Conservation (phyloP, 2,329 filamentous ascomycete species). For the Alternaria postmessia region DNA sequence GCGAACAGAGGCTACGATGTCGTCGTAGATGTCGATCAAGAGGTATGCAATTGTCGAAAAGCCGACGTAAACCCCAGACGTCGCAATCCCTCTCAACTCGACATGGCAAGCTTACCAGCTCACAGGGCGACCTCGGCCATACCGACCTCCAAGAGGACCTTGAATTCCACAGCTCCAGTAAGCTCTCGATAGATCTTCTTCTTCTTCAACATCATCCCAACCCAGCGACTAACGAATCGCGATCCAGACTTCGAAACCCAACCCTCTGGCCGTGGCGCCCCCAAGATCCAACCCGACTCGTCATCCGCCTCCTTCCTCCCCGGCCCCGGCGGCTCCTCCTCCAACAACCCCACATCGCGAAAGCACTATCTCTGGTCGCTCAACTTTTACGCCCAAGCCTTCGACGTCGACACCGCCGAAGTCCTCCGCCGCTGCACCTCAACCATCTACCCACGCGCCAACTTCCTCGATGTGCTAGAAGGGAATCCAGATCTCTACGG, state of each 20-base stretch:
- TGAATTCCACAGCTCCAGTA: slow-evolving; percentile 93
- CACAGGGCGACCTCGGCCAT: slow-evolving; percentile 92
- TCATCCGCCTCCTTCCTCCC: slow-evolving; percentile 50
- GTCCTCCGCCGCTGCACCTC: slow-evolving; percentile 87
- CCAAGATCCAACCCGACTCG: slow-evolving; percentile 56
- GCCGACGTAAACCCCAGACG: background rate
- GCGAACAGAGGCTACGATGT: slow-evolving; percentile 93
- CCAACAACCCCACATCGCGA: slow-evolving; percentile 30
- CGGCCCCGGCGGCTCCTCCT: slow-evolving; percentile 31
- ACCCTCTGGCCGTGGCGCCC: slow-evolving; percentile 56
- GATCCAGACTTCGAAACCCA: slow-evolving; percentile 71
- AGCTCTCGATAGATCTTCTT: slow-evolving; percentile 18
- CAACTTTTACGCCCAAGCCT: slow-evolving; percentile 96
- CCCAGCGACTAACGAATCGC: slow-evolving; percentile 1
- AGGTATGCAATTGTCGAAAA: slow-evolving; percentile 64
- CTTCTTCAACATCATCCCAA: background rate
- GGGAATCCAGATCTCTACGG: slow-evolving; percentile 97
- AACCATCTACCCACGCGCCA: slow-evolving; percentile 87
- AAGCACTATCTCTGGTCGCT: slow-evolving; percentile 95
- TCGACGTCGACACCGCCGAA: slow-evolving; percentile 94
- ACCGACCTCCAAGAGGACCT: slow-evolving; percentile 98
- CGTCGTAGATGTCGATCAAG: slow-evolving; percentile 95
- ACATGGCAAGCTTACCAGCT: slow-evolving; percentile 24
- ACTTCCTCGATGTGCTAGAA: slow-evolving; percentile 96
- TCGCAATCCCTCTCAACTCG: background rate